Percentiles rank a stretch among this genome's conserved stretches.
These are phyloP conservation scores for Hypoxylon lienhwacheense DNA, from an alignment of 495 filamentous ascomycete genomes.

Conservation along the genomic window DNA sequence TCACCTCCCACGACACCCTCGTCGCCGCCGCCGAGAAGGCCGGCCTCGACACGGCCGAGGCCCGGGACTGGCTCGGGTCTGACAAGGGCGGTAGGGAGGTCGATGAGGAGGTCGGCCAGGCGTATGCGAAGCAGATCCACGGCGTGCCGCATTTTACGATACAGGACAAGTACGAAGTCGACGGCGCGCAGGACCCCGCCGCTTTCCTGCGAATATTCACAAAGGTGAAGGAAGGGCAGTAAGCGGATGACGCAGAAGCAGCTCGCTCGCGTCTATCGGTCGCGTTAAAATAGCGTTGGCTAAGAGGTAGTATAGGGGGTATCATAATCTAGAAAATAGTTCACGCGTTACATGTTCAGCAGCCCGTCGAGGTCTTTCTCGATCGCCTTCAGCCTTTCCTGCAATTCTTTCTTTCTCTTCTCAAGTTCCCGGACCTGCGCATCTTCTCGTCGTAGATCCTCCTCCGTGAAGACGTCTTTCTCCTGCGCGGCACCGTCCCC, in stretches of 20 bases:
- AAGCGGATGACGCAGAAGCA: background rate
- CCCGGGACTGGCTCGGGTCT: constrained; percentile 63
- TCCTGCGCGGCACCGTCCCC: constrained; percentile 44
- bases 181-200: constrained; percentile 63
- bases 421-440: constrained; percentile 79
- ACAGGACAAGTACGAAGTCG: constrained; percentile 62
- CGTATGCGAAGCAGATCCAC: constrained; percentile 54
- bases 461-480: constrained; percentile 62
- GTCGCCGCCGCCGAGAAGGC: constrained; percentile 61
- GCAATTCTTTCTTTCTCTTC: constrained; percentile 71
- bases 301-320: constrained; percentile 12
- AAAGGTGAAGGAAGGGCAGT: constrained; percentile 44
- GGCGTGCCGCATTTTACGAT: constrained; percentile 75
- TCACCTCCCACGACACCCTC: constrained; percentile 65
- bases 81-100: constrained; percentile 67
- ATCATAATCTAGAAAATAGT: constrained; percentile 15
- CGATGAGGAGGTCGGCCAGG: constrained; percentile 63
- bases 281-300: constrained; percentile 19
- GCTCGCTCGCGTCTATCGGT: background rate
- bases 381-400: constrained; percentile 76
- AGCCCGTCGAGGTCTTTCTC: constrained; percentile 77
- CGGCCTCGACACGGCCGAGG: constrained; percentile 60
- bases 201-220: constrained; percentile 57
- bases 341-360: constrained; percentile 40
- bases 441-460: constrained; percentile 74